Percentiles rank a stretch among this genome's conserved stretches.
phyloP scores from a whole-genome alignment of 306 rosid species.

The Albizia julibrissin region DNA sequence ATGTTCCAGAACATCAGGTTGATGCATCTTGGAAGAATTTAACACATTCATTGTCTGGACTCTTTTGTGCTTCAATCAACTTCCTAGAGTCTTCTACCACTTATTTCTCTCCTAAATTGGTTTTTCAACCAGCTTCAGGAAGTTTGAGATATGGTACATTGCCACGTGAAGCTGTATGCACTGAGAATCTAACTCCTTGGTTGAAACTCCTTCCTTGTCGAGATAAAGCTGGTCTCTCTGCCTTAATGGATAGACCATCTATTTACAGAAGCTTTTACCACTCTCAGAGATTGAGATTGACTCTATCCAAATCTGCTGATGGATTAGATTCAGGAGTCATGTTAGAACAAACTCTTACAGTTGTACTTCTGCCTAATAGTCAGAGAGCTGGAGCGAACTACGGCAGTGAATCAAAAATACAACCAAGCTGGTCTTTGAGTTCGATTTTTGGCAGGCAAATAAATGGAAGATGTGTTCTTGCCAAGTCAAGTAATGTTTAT shows the following conservation, averaged over 20 bases:
- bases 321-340: constrained; percentile 55
- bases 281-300: constrained; percentile 77
- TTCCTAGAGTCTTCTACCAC: constrained; percentile 87
- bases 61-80: constrained; percentile 94
- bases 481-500: constrained; percentile 77
- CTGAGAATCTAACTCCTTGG: constrained; percentile 97
- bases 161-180: constrained; percentile 98
- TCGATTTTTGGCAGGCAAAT: constrained; percentile 82
- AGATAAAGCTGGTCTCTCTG: constrained; percentile 85
- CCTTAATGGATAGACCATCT: constrained; percentile 89
- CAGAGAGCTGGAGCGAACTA: constrained; percentile 37
- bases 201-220: constrained; percentile 95
- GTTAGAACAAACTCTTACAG: constrained; percentile 87
- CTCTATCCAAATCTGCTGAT: constrained; percentile 40
- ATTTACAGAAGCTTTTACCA: constrained; percentile 92
- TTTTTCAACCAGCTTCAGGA: constrained; percentile 60
- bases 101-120: constrained; percentile 81
- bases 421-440: constrained; percentile 89
- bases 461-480: constrained; percentile 73
- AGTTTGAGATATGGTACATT: constrained; percentile 80
- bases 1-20: constrained; percentile 64
- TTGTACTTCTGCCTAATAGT: constrained; percentile 68
- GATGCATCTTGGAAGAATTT: constrained; percentile 91
- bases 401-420: constrained; percentile 49
- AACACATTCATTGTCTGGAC: constrained; percentile 89